Evolutionary conservation across 2,329 filamentous ascomycete species (phyloP), one percentile per base, ranked within the genome.

Genomic region (Seiridium cupressi): DNA sequence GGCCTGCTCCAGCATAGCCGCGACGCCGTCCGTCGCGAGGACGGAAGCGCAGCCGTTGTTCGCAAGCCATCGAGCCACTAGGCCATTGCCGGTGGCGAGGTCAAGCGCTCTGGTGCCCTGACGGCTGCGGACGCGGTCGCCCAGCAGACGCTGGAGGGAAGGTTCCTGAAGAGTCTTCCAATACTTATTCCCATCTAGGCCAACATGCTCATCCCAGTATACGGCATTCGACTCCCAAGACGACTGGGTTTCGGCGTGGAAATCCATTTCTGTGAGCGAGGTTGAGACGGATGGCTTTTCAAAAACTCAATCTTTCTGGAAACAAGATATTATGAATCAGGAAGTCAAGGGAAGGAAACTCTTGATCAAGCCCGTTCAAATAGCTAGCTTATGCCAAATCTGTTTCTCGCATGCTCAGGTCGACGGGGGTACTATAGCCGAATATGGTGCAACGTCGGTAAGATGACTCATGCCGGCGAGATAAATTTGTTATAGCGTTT

Each of bases 11-110:
- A 81, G 57, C 79, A 82, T 81, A 7, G 64, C 66, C 26, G 63
- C 54, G 42, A 74, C 76, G 44, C 75, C 80, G 60, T 83, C 81
- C 1, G 80, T 79, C 1, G 78, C 81, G 3, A 77, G 62, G 10
- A 82, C 77, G 1, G 62, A 59, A 0, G 73, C 73, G 8, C 73
- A 75, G 31, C 70, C 61, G 8, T 65, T 65, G 1, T 51, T 51
- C 10, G 73, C 74, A 13, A 84, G 70, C 72, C 76, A 78, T 31
- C 79, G 75, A 13, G 80, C 77, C 18, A 76, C 75, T 34, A 83
- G 73, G 32, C 80, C 80, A 60, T 81, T 83, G 44, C 80, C 80
- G 0, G 78, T 81, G 3, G 79, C 78, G n/a, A 83, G 70, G 58
- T 83, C 80, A 5, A 83, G 71, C 0, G 77, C 77, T 5, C 66